A percentile compares a stretch with the other conserved stretches of the same genome.
phyloP scores from a whole-genome alignment of 2,329 filamentous ascomycete species.

The Tolypocladium paradoxum region DNA sequence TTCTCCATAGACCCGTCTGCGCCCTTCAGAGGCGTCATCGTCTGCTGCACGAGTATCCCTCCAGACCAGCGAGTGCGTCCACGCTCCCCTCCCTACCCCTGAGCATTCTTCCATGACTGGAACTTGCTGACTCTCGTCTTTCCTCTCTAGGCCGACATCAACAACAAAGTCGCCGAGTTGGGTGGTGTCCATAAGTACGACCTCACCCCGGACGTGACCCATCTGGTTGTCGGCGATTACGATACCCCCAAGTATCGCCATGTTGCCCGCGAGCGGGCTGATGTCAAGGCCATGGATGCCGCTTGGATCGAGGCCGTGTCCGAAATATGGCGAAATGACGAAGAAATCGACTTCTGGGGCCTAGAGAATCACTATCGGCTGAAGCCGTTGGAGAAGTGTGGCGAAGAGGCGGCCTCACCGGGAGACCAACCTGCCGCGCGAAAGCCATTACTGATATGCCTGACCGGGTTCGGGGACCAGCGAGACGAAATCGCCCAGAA shows the following conservation, averaged over 20 bases:
- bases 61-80: conserved; percentile 63
- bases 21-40: conserved; percentile 60
- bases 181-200: conserved; percentile 83
- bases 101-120: not conserved
- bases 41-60: conserved; percentile 81
- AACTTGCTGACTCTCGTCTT: not conserved
- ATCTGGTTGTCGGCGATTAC: conserved; percentile 82
- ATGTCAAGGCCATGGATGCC: conserved; percentile 73
- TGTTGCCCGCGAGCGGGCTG: conserved; percentile 78
- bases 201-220: conserved; percentile 90
- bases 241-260: conserved; percentile 92
- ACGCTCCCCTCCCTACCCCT: conserved; percentile 1
- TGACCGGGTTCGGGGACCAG: conserved; percentile 50
- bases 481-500: conserved; percentile 60
- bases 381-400: conserved; percentile 48
- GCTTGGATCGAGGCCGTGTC: conserved; percentile 77
- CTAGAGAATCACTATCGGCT: conserved; percentile 59
- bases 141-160: conserved; percentile 38
- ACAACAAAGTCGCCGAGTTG: conserved; percentile 61
- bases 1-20: conserved; percentile 42
- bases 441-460: conserved; percentile 37
- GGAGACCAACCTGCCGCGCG: conserved; percentile 16
- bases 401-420: conserved; percentile 24
- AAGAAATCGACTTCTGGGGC: conserved; percentile 58
- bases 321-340: conserved; percentile 71